A percentile compares a stretch with the other conserved stretches of the same genome.
These are phyloP conservation scores for Rhamnella rubrinervis DNA, from an alignment of 331 rosid species.

Conservation along the genomic window DNA sequence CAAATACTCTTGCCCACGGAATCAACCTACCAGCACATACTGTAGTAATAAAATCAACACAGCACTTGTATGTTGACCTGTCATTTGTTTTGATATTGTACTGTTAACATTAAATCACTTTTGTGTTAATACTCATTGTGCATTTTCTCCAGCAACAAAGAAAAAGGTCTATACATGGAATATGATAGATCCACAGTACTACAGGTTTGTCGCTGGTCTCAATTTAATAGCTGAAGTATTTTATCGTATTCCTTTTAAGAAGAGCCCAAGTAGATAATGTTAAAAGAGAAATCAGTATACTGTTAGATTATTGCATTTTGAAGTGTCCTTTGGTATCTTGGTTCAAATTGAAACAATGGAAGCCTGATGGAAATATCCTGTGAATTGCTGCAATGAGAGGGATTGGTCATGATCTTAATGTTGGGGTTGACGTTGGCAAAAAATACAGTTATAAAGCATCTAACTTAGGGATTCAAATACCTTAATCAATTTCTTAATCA, in stretches of 20 bases:
- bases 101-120: constrained; percentile 7
- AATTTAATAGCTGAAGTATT: not conserved
- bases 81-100: constrained; percentile 11
- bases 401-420: not conserved
- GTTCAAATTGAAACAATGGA: not conserved
- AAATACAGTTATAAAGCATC: not conserved
- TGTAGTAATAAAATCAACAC: constrained; percentile 93
- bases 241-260: not conserved
- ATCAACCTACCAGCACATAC: constrained; percentile 99
- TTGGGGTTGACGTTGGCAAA: not conserved
- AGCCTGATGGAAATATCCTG: not conserved
- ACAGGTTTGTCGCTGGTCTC: constrained; percentile 59
- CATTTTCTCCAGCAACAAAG: constrained; percentile 76
- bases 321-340: not conserved
- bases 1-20: constrained; percentile 98
- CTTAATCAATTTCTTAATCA: not conserved
- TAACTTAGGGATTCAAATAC: not conserved
- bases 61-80: constrained; percentile 69
- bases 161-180: constrained; percentile 92
- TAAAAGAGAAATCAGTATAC: not conserved
- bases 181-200: constrained; percentile 85
- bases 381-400: not conserved
- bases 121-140: constrained; percentile 24
- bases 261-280: not conserved
- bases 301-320: not conserved